These are phyloP conservation scores for Alternaria sp. DNA, from an alignment of 2,329 filamentous ascomycete species.

Conservation along the genomic window DNA sequence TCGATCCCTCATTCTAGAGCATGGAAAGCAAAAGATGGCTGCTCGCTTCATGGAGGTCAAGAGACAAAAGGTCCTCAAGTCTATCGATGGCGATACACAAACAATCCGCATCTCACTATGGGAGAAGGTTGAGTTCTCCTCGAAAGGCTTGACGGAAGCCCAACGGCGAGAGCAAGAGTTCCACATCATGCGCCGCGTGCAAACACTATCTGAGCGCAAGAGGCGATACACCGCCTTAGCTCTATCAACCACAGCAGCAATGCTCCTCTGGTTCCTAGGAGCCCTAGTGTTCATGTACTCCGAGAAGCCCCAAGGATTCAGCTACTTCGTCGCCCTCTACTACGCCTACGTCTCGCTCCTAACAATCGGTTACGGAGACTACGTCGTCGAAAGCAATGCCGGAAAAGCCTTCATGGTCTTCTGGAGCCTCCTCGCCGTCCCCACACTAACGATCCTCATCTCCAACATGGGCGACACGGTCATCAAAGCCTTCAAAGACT, in stretches of 20 bases:
- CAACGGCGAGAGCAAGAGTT: conserved; percentile 58
- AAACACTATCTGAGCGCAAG: conserved; percentile 43
- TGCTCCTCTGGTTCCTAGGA: conserved; percentile 55
- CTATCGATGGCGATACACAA: conserved; percentile 47
- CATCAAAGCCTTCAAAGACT: conserved; percentile 60
- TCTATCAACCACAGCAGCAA: conserved; percentile 47
- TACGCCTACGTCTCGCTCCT: conserved; percentile 60
- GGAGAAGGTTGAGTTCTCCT: conserved; percentile 49
- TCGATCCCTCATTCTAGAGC: conserved; percentile 57
- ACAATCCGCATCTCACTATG: conserved; percentile 54
- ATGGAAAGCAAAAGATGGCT: conserved; percentile 58
- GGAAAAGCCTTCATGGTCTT: conserved; percentile 64
- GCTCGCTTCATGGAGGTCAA: conserved; percentile 58
- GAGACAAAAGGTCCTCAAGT: conserved; percentile 51
- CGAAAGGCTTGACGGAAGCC: conserved; percentile 46
- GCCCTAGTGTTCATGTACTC: conserved; percentile 58
- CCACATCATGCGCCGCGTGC: conserved; percentile 50
- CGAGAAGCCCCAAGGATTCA: conserved; percentile 56
- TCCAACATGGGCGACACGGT: conserved; percentile 62
- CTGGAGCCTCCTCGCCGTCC: conserved; percentile 62
- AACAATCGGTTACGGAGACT: conserved; percentile 64
- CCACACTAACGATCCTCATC: conserved; percentile 61
- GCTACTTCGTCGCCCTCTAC: conserved; percentile 60
- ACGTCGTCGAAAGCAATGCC: conserved; percentile 54
- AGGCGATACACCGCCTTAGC: conserved; percentile 51